A percentile compares a stretch with the other conserved stretches of the same genome.
Conservation (phyloP, 305 asterid species). For the Andrographis paniculata region DNA sequence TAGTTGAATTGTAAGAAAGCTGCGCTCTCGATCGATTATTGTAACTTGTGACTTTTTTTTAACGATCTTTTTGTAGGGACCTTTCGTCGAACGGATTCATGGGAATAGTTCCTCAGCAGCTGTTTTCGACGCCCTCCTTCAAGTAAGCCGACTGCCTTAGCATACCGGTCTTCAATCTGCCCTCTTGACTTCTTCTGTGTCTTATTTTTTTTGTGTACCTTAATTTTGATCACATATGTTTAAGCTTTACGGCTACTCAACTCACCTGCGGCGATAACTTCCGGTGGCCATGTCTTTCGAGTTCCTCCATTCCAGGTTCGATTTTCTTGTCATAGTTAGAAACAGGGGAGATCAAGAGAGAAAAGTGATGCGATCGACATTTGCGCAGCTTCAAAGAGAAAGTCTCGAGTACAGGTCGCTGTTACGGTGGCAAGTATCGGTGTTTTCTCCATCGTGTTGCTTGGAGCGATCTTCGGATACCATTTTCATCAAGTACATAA, state of each 20-base stretch:
- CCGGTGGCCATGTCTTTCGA: conserved; percentile 63
- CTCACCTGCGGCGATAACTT: conserved; percentile 56
- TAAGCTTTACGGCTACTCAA: conserved; percentile 67
- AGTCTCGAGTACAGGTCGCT: conserved; percentile 42
- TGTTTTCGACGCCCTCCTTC: conserved; percentile 54
- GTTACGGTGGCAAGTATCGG: conserved; percentile 49
- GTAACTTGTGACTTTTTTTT: no score
- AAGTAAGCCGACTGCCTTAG: conserved; percentile 32
- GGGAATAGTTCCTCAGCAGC: conserved; percentile 54
- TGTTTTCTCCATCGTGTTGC: conserved; percentile 47
- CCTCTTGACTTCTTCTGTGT: conserved; percentile 8
- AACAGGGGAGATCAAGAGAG: background rate
- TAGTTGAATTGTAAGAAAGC: conserved; percentile 49
- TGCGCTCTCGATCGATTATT: background rate
- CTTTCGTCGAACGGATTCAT: conserved; percentile 69
- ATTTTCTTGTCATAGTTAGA: background rate
- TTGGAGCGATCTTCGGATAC: conserved; percentile 47
- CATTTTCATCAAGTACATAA: conserved; percentile 31
- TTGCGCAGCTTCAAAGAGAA: conserved; percentile 43
- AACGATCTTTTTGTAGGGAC: conserved; percentile 41
- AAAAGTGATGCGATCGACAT: conserved; percentile 10
- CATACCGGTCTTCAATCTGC: background rate
- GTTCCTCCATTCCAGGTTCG: conserved; percentile 53
- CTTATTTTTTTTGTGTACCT: conserved; percentile 1
- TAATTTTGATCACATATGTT: conserved; percentile 3